Percentiles rank a stretch among this genome's conserved stretches.
Conservation (phyloP, 2,329 filamentous ascomycete genomes). For the Apiospora kogelbergensis region DNA sequence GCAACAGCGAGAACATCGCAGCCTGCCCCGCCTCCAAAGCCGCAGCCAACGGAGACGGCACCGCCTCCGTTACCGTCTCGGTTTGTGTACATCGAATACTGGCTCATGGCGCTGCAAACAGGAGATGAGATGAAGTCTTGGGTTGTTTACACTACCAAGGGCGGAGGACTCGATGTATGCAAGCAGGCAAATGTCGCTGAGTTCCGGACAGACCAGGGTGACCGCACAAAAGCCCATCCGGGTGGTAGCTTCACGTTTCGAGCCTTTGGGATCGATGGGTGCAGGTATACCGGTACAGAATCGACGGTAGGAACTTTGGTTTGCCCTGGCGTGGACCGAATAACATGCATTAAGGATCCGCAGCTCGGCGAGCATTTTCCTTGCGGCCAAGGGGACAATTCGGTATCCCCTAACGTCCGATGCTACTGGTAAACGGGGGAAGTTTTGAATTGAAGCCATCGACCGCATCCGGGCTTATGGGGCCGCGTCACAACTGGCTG, state of each 20-base stretch:
- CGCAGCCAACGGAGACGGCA: neutral
- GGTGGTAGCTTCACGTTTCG: neutral
- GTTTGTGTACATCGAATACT: neutral
- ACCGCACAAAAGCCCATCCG: neutral
- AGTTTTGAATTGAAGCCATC: neutral
- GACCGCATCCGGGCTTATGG: no score
- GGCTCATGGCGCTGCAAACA: neutral
- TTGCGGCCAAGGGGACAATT: neutral
- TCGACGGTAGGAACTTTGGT: neutral
- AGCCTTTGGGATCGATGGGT: neutral
- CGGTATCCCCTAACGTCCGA: neutral
- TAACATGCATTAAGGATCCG: neutral
- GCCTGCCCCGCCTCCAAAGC: neutral
- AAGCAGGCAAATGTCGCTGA: neutral
- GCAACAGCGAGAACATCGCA: neutral
- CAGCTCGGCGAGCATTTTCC: neutral
- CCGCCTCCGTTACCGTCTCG: neutral
- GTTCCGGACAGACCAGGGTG: neutral
- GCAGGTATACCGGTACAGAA: no score
- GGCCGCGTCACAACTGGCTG: no score
- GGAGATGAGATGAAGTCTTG: neutral
- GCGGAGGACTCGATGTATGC: neutral
- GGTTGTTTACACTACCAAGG: neutral
- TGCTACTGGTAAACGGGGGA: neutral
- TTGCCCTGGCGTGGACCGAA: neutral